Conservation (phyloP, 139 green algal genomes). For the Diplosphaera chodatii region DNA sequence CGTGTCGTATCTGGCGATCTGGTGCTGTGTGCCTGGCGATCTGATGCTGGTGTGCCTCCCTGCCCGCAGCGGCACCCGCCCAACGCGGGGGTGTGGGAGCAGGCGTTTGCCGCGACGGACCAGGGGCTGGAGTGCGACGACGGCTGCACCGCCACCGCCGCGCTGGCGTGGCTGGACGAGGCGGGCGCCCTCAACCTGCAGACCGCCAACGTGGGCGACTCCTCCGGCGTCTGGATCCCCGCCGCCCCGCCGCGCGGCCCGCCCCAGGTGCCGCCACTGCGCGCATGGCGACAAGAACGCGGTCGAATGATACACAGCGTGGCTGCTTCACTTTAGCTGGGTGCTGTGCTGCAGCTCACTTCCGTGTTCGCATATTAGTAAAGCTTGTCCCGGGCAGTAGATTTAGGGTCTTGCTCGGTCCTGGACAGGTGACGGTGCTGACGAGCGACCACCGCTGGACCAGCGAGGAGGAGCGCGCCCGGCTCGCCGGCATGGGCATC, state of each 20-base stretch:
- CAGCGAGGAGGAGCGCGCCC: conserved; percentile 37
- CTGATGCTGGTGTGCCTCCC: no score
- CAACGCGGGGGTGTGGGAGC: conserved; percentile 3
- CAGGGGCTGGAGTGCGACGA: conserved; percentile 33
- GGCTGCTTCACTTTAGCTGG: no score
- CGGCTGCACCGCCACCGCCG: conserved; percentile 65
- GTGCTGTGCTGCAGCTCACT: no score
- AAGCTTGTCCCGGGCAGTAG: no score
- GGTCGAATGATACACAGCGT: no score
- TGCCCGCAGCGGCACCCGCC: not conserved
- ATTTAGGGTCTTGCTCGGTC: no score
- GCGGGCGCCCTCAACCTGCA: conserved; percentile 32
- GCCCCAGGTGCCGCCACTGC: no score
- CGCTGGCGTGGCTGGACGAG: conserved; percentile 51
- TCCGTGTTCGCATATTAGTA: no score
- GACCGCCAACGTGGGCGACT: conserved; percentile 69
- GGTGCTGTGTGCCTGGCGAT: no score
- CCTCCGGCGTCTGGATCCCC: conserved; percentile 29
- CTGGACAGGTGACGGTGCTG: conserved; percentile 11
- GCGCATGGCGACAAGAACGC: no score
- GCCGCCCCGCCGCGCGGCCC: no score
- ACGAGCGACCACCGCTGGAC: conserved; percentile 61
- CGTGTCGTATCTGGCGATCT: no score
- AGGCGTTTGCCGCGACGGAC: conserved; percentile 34
- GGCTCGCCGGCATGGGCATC: conserved; percentile 43